These are phyloP conservation scores for Encephalitozoon cuniculi DNA, from an alignment of 371 early-diverging fungal genomes.

Conservation along the genomic window DNA sequence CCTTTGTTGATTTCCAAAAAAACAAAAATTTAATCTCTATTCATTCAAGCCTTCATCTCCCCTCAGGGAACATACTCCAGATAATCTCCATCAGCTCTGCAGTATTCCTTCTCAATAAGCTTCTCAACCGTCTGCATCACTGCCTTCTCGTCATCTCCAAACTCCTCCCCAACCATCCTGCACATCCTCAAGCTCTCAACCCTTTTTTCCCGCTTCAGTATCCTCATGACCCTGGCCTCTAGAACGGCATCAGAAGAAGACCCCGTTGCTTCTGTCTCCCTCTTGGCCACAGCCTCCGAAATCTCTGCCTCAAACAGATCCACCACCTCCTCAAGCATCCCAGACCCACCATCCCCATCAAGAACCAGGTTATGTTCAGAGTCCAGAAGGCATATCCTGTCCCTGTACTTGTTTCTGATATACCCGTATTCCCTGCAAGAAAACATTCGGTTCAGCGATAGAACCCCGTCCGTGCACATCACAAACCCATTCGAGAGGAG, in stretches of 20 bases:
- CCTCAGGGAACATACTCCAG: background rate
- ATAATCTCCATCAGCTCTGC: background rate
- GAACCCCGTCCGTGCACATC: background rate
- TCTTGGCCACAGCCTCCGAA: background rate
- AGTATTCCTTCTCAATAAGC: background rate
- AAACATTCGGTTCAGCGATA: background rate
- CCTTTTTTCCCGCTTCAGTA: background rate
- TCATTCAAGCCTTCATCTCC: background rate
- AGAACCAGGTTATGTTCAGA: background rate
- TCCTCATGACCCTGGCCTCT: background rate
- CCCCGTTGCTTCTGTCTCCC: background rate
- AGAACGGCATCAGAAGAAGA: background rate
- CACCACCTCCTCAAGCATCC: background rate
- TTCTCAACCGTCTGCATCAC: background rate
- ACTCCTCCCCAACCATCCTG: background rate
- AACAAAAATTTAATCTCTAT: conserved; percentile 20
- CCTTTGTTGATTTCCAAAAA: conserved; percentile 14
- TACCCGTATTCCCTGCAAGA: background rate
- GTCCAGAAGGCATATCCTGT: background rate
- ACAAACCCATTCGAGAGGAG: background rate
- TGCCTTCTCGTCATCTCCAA: background rate
- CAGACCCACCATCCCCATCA: background rate
- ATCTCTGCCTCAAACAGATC: background rate
- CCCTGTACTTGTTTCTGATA: background rate
- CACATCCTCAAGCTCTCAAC: background rate